phyloP scores from a whole-genome alignment of 352 stramenopile species.

The Phytopythium oedochilum region DNA sequence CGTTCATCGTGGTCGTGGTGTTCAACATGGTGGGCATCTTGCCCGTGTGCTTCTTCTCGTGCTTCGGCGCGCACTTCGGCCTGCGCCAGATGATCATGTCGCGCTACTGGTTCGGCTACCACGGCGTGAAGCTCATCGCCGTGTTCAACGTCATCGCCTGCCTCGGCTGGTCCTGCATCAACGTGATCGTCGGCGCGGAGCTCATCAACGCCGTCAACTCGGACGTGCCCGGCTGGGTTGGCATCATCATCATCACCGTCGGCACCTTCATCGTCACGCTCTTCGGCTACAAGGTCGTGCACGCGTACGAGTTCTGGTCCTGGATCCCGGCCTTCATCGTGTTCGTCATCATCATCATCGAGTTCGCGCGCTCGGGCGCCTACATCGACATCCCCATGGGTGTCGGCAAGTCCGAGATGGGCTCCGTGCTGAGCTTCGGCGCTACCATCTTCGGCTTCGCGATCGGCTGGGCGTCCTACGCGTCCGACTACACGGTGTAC shows the following conservation, averaged over 20 bases:
- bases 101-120: slow-evolving; percentile 40
- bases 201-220: slow-evolving; percentile 43
- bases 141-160: slow-evolving; percentile 39
- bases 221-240: slow-evolving; percentile 34
- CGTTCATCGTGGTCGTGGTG: slow-evolving; percentile 35
- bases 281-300: slow-evolving; percentile 44
- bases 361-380: slow-evolving; percentile 31
- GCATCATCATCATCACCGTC: slow-evolving; percentile 39
- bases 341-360: slow-evolving; percentile 35
- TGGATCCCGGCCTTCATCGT: slow-evolving; percentile 45
- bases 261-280: slow-evolving; percentile 42
- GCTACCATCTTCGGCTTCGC: slow-evolving; percentile 30
- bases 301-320: slow-evolving; percentile 48
- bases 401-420: slow-evolving; percentile 24
- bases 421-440: slow-evolving; percentile 29
- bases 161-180: slow-evolving; percentile 42
- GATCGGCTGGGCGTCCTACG: slow-evolving; percentile 32
- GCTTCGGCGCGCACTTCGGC: slow-evolving; percentile 34
- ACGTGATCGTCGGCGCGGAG: slow-evolving; percentile 40
- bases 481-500: slow-evolving; percentile 46
- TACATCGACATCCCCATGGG: slow-evolving; percentile 45
- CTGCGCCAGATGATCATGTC: slow-evolving; percentile 48
- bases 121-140: slow-evolving; percentile 39
- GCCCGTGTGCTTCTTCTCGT: slow-evolving; percentile 40
- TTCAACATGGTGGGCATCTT: slow-evolving; percentile 39